phyloP scores from a whole-genome alignment of 352 stramenopile genomes.

The Phytopythium chamaehyphon region DNA sequence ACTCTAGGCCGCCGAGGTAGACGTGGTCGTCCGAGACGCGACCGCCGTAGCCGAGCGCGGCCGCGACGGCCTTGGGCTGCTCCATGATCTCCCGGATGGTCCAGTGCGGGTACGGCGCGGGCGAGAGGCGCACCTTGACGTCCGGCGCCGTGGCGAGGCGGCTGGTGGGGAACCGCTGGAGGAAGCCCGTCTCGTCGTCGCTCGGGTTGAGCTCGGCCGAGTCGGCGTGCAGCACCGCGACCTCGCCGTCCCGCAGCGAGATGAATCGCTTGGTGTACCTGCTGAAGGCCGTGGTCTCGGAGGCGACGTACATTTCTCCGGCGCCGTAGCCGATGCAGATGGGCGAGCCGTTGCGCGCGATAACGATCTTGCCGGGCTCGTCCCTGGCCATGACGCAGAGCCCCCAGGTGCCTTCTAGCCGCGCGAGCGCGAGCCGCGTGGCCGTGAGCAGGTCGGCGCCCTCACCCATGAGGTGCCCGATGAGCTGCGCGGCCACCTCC shows the following conservation, averaged over 20 bases:
- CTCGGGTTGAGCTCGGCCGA: conserved; percentile 90
- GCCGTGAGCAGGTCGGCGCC: conserved; percentile 80
- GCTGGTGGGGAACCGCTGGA: conserved; percentile 83
- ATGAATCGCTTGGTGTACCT: conserved; percentile 98
- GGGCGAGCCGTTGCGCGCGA: conserved; percentile 96
- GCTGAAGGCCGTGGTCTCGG: conserved; percentile 92
- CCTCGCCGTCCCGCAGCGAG: conserved; percentile 95
- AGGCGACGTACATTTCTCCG: conserved; percentile 94
- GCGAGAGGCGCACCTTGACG: conserved; percentile 93
- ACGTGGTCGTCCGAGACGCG: conserved; percentile 92
- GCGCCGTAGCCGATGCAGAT: conserved; percentile 88
- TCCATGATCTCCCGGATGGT: conserved; percentile 95
- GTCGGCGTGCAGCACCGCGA: conserved; percentile 93
- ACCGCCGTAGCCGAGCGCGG: conserved; percentile 92
- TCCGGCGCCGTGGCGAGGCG: conserved; percentile 90
- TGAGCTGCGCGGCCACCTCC: conserved; percentile 97
- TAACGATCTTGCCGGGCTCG: conserved; percentile 94
- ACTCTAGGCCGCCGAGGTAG: conserved; percentile 92
- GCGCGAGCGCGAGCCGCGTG: conserved; percentile 86
- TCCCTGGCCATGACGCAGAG: conserved; percentile 92
- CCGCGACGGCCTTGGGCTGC: conserved; percentile 95
- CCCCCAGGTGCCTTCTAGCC: conserved; percentile 96
- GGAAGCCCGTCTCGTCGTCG: conserved; percentile 68
- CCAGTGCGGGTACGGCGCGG: conserved; percentile 95
- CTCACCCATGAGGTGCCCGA: conserved; percentile 90